These are phyloP conservation scores for Talaromyces marneffei DNA, from an alignment of 2,329 filamentous ascomycete genomes.

Conservation along the genomic window DNA sequence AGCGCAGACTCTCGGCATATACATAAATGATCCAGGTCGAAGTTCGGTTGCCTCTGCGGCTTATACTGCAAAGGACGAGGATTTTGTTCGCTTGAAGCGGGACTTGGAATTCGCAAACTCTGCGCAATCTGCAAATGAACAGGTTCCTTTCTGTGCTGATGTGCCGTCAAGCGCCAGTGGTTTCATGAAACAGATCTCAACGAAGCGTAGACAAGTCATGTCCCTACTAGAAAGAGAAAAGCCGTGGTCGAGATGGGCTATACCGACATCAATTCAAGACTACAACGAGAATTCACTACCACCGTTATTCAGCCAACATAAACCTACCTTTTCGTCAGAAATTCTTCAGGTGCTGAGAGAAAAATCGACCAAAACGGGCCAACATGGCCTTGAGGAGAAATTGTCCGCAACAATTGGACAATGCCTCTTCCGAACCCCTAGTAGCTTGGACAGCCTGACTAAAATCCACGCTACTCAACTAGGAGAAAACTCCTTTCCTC, in stretches of 20 bases:
- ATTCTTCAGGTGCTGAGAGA: slow-evolving; percentile 28
- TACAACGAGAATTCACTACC: slow-evolving; percentile 18
- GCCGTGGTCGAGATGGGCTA: slow-evolving; percentile 36
- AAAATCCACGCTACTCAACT: slow-evolving; percentile 27
- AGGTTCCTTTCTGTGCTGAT: slow-evolving; percentile 32
- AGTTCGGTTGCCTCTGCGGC: slow-evolving; percentile 24
- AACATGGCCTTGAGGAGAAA: slow-evolving; percentile 24
- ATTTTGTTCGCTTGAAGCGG: slow-evolving; percentile 30
- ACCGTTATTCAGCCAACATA: slow-evolving; percentile 26
- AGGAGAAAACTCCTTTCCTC: slow-evolving; percentile 24
- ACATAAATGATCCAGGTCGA: slow-evolving; percentile 21
- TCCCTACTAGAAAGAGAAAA: slow-evolving; percentile 30
- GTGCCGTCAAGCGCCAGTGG: slow-evolving; percentile 21
- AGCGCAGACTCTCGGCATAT: slow-evolving; percentile 26
- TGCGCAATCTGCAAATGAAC: slow-evolving; percentile 15
- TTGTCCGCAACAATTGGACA: slow-evolving; percentile 35
- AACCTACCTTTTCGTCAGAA: slow-evolving; percentile 26
- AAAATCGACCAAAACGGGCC: not conserved
- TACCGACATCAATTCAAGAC: slow-evolving; percentile 21
- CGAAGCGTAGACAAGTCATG: slow-evolving; percentile 14
- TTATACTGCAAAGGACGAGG: slow-evolving; percentile 30
- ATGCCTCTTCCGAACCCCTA: slow-evolving; percentile 29
- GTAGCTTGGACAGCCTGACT: slow-evolving; percentile 15
- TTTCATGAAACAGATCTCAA: slow-evolving; percentile 2
- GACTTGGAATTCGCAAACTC: slow-evolving; percentile 29